These are phyloP conservation scores for Hepatocystis sp. DNA, from an alignment of 169 alveolate species.

Conservation along the genomic window DNA sequence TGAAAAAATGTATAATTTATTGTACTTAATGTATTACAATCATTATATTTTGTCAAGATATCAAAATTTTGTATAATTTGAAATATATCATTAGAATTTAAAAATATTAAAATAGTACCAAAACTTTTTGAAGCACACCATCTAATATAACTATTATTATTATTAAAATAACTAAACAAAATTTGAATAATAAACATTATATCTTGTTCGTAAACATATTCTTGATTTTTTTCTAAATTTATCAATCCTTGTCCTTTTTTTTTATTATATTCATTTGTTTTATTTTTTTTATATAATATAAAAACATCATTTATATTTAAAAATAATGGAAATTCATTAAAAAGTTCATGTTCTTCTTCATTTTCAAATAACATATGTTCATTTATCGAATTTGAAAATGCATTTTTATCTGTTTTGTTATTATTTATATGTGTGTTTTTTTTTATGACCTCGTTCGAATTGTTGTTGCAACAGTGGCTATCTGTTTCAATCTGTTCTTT, in stretches of 20 bases:
- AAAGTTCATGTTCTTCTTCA: conserved; percentile 15
- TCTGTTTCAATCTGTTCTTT: no score
- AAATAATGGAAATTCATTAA: conserved; percentile 26
- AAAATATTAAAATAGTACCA: conserved; percentile 42
- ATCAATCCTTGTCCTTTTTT: not conserved
- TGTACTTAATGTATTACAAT: conserved; percentile 20
- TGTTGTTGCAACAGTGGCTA: no score
- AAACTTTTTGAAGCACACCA: conserved; percentile 69
- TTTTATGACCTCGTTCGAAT: no score
- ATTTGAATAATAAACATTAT: conserved; percentile 26
- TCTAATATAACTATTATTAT: conserved; percentile 39
- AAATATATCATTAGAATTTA: conserved; percentile 13
- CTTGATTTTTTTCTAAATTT: conserved; percentile 3
- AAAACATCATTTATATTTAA: conserved; percentile 53
- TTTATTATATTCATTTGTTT: not conserved
- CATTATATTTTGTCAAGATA: conserved; percentile 40
- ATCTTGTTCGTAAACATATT: conserved; percentile 38
- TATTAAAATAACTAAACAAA: conserved; percentile 37
- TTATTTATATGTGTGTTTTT: no score
- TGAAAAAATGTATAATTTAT: conserved; percentile 66
- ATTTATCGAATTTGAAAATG: no score
- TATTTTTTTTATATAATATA: conserved; percentile 14
- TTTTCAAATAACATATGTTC: no score
- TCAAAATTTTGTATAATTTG: conserved; percentile 12
- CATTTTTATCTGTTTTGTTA: no score